Evolutionary conservation across 805 yeast genomes (phyloP).

Genomic region (Teunomyces lycoperdinae): DNA sequence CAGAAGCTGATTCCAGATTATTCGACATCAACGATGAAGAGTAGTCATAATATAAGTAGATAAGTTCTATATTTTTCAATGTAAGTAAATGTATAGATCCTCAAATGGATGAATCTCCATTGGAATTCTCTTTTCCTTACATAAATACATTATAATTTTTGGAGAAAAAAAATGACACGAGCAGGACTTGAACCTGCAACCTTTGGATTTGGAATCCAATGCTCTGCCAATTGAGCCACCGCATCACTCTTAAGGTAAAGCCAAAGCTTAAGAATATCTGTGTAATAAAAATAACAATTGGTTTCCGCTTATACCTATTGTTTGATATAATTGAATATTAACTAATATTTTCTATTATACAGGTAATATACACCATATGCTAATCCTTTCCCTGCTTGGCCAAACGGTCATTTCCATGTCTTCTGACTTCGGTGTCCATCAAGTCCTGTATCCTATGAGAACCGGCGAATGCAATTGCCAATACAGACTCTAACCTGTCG

Average conservation of each 20-base stretch:
- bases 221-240: conserved; percentile 24
- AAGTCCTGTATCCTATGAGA: conserved; percentile 75
- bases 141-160: neutral
- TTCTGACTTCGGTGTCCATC: conserved; percentile 83
- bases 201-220: conserved; percentile 19
- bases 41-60: neutral
- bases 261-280: neutral
- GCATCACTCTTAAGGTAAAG: conserved; percentile 13
- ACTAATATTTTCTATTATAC: conserved; percentile 2
- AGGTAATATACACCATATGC: neutral
- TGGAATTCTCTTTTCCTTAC: too few species aligned
- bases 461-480: conserved; percentile 85
- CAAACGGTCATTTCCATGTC: conserved; percentile 62
- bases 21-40: conserved; percentile 27
- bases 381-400: conserved; percentile 33
- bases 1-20: conserved; percentile 21
- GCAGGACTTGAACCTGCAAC: conserved; percentile 24
- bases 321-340: neutral
- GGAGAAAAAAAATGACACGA: conserved; percentile 17
- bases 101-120: too few species aligned
- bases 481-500: conserved; percentile 70
- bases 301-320: neutral
- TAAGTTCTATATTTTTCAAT: neutral
- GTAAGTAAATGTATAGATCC: neutral
- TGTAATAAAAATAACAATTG: neutral